phyloP scores from a whole-genome alignment of 2,329 filamentous ascomycete genomes.

The Byssochlamys sp. region DNA sequence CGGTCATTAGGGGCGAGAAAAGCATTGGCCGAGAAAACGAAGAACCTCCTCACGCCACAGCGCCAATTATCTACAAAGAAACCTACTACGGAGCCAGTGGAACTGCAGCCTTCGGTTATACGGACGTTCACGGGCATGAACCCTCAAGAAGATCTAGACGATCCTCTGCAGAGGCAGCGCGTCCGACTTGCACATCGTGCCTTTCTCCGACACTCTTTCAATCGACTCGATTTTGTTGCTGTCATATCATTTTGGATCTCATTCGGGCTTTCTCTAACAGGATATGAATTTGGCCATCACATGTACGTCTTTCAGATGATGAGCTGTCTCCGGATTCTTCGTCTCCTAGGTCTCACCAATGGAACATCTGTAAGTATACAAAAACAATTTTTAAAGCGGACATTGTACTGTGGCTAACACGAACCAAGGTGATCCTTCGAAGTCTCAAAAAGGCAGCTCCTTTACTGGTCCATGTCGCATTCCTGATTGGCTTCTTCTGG shows the following conservation, averaged over 20 bases:
- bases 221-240: conserved; percentile 86
- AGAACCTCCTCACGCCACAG: conserved; percentile 71
- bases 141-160: conserved; percentile 49
- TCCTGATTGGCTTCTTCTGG: conserved; percentile 95
- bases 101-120: conserved; percentile 49
- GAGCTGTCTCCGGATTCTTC: conserved; percentile 83
- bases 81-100: conserved; percentile 29
- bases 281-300: conserved; percentile 59
- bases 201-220: conserved; percentile 90
- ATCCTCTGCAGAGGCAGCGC: conserved; percentile 69
- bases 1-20: conserved; percentile 63
- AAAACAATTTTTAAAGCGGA: background rate
- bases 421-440: conserved; percentile 67
- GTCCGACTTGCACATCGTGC: conserved; percentile 79
- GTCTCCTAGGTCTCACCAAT: conserved; percentile 81
- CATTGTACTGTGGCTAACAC: conserved; percentile 8
- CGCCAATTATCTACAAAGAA: conserved; percentile 57
- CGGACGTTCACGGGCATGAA: conserved; percentile 68
- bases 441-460: conserved; percentile 94
- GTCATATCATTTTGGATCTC: conserved; percentile 93
- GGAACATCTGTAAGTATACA: conserved; percentile 65
- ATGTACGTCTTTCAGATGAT: conserved; percentile 93
- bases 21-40: conserved; percentile 66
- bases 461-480: conserved; percentile 80
- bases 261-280: conserved; percentile 61